phyloP scores from a whole-genome alignment of 306 rosid genomes.

The Rosa chinensis region DNA sequence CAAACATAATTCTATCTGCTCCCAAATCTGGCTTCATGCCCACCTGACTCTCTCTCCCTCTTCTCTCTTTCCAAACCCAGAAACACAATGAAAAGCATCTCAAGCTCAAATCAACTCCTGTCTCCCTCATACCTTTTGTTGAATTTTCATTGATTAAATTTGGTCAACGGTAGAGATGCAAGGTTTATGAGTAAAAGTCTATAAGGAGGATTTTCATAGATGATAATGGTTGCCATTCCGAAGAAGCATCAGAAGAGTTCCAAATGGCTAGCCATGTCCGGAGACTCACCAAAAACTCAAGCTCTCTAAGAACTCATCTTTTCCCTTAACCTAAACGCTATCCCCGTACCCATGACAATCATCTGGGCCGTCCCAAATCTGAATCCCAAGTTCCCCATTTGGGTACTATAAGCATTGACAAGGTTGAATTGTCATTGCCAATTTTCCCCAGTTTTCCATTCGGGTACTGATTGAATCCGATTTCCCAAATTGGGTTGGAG shows the following conservation, averaged over 20 bases:
- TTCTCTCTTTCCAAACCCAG: too few relatives aligned
- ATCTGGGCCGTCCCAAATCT: conserved; percentile 5
- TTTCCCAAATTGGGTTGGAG: conserved; percentile 21
- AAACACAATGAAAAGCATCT: too few relatives aligned
- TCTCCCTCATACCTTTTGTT: too few relatives aligned
- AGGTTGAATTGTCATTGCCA: conserved; percentile 10
- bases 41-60: too few relatives aligned
- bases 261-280: conserved; percentile 31
- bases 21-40: too few relatives aligned
- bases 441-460: conserved; percentile 39
- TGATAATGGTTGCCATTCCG: too few relatives aligned
- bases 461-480: conserved; percentile 34
- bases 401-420: conserved; percentile 3
- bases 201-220: too few relatives aligned
- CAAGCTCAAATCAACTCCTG: too few relatives aligned
- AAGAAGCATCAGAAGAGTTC: neutral
- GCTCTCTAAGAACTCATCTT: conserved; percentile 21
- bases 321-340: conserved; percentile 8
- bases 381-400: conserved; percentile 7
- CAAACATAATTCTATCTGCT: too few relatives aligned
- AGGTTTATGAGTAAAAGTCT: too few relatives aligned
- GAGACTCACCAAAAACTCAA: conserved; percentile 27
- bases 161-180: too few relatives aligned
- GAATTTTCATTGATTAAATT: too few relatives aligned
- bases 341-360: conserved; percentile 8